A percentile compares a stretch with the other conserved stretches of the same genome.
These are phyloP conservation scores for Neonothopanus nambi DNA, from an alignment of 1,284 basidiomycete species.

Conservation along the genomic window DNA sequence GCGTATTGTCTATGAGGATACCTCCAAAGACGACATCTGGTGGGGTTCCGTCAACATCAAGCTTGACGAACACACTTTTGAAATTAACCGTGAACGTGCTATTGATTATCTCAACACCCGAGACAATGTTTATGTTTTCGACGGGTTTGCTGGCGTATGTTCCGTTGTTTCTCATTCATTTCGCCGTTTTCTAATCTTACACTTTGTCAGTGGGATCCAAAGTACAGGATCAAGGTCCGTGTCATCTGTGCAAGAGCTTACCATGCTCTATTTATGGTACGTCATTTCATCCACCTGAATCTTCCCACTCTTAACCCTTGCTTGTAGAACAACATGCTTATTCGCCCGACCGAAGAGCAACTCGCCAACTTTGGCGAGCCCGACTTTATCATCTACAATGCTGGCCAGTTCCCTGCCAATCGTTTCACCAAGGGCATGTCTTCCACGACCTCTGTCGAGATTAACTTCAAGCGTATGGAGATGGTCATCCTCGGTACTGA, in stretches of 20 bases:
- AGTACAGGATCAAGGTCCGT: constrained; percentile 99
- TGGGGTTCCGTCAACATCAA: constrained; percentile 99
- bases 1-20: constrained; percentile 98
- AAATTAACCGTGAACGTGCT: constrained; percentile 99
- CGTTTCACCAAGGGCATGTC: constrained; percentile 99
- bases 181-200: constrained; percentile 6
- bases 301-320: constrained; percentile 12
- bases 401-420: constrained; percentile 99
- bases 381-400: constrained; percentile 99
- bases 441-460: constrained; percentile 97
- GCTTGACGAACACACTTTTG: constrained; percentile 99
- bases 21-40: constrained; percentile 97
- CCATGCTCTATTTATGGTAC: constrained; percentile 98
- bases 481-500: constrained; percentile 99
- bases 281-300: constrained; percentile 31
- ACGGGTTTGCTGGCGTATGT: constrained; percentile 89
- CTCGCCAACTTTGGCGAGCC: constrained; percentile 96
- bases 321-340: constrained; percentile 96
- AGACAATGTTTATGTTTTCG: constrained; percentile 99
- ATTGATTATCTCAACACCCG: constrained; percentile 99
- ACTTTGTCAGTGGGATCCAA: constrained; percentile 90
- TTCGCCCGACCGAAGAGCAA: constrained; percentile 95
- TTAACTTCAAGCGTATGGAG: constrained; percentile 99
- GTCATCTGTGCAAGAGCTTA: constrained; percentile 98
- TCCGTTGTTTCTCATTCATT: constrained; percentile 15